A percentile compares a stretch with the other conserved stretches of the same genome.
Conservation (phyloP, 1,284 basidiomycete genomes). For the Cutaneotrichosporon cavernicola region DNA sequence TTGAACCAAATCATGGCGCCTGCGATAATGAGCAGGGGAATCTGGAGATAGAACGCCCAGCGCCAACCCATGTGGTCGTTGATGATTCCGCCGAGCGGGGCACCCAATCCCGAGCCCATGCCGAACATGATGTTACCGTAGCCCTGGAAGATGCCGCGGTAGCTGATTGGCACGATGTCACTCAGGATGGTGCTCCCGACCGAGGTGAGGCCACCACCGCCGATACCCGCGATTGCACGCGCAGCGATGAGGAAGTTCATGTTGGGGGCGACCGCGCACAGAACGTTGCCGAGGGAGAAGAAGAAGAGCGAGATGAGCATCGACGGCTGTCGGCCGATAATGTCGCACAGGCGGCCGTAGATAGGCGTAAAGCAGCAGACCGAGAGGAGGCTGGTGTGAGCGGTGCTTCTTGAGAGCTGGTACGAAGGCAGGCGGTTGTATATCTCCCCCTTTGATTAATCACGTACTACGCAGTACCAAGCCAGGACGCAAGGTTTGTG, state of each 20-base stretch:
- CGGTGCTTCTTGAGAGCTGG: background rate
- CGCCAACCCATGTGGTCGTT: conserved; percentile 78
- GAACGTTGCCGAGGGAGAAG: conserved; percentile 77
- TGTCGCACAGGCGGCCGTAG: conserved; percentile 83
- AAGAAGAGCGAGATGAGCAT: conserved; percentile 69
- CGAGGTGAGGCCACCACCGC: conserved; percentile 68
- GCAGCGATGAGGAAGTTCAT: conserved; percentile 80
- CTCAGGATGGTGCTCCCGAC: conserved; percentile 47
- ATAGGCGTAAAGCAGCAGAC: conserved; percentile 85
- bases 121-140: conserved; percentile 70
- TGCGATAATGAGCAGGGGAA: conserved; percentile 70
- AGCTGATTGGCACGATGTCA: conserved; percentile 63
- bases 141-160: conserved; percentile 83
- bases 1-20: conserved; percentile 65
- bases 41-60: conserved; percentile 63
- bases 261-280: conserved; percentile 76
- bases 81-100: conserved; percentile 83
- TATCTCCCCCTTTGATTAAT: background rate
- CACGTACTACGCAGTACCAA: conserved; percentile 66
- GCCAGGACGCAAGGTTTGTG: conserved; percentile 68
- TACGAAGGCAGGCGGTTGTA: background rate
- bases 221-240: conserved; percentile 81
- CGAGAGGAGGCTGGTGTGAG: conserved; percentile 62
- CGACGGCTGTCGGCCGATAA: conserved; percentile 75
- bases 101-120: conserved; percentile 62